phyloP scores from a whole-genome alignment of 2,329 filamentous ascomycete species.

The Fusarium illudens region DNA sequence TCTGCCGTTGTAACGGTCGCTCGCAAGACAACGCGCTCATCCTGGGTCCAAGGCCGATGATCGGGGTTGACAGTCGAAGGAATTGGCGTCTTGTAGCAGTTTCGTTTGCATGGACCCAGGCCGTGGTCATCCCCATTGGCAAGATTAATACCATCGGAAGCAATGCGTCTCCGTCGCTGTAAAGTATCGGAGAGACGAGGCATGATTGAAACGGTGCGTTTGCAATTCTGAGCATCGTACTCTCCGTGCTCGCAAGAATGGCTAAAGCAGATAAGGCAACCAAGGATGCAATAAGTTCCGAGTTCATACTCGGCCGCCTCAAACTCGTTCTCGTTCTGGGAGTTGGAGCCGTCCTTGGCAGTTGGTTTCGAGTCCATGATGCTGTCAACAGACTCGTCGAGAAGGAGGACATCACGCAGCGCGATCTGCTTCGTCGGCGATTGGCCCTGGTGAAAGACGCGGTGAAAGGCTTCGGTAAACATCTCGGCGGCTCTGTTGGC shows the following conservation, averaged over 20 bases:
- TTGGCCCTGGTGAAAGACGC: conserved; percentile 56
- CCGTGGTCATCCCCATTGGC: conserved; percentile 23
- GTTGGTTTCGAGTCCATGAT: conserved; percentile 63
- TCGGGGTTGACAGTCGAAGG: conserved; percentile 9
- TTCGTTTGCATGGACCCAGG: conserved; percentile 47
- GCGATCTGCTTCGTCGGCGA: conserved; percentile 52
- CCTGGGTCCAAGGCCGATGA: conserved; percentile 55
- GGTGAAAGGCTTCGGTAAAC: conserved; percentile 66
- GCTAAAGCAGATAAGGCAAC: conserved; percentile 67
- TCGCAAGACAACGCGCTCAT: conserved; percentile 58
- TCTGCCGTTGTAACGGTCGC: conserved; percentile 55
- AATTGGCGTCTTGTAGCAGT: conserved; percentile 52
- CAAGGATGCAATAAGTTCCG: conserved; percentile 63
- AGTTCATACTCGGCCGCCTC: conserved; percentile 58
- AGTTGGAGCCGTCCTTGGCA: conserved; percentile 54
- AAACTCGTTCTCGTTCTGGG: conserved; percentile 48
- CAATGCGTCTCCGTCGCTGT: conserved; percentile 38
- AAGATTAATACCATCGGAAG: not conserved
- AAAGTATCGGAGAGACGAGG: conserved; percentile 47
- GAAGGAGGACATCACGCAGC: conserved; percentile 61
- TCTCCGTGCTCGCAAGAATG: conserved; percentile 70
- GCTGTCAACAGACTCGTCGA: conserved; percentile 63
- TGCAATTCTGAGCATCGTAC: conserved; percentile 62
- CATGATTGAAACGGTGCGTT: conserved; percentile 61
- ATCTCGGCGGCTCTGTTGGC: conserved; percentile 55